These are phyloP conservation scores for Crucibulum parvulum DNA, from an alignment of 1,284 basidiomycete species.

Conservation along the genomic window DNA sequence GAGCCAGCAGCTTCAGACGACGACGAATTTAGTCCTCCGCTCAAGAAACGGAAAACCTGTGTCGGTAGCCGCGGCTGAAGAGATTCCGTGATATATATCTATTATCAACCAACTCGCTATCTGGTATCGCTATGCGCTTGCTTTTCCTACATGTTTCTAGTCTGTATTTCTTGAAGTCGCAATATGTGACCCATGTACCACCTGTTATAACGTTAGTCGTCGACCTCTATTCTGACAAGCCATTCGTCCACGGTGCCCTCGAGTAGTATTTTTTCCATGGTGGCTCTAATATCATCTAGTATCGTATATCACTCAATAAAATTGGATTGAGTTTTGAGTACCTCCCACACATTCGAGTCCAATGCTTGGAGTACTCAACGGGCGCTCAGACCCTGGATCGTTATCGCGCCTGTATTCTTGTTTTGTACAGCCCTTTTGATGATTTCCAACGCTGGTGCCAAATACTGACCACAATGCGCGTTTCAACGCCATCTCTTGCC, in stretches of 20 bases:
- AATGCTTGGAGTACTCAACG: too few species aligned
- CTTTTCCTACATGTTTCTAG: background rate
- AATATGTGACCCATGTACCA: too few species aligned
- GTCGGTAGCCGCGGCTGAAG: slow-evolving; percentile 11
- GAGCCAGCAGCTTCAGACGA: slow-evolving; percentile 27
- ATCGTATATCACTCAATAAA: too few species aligned
- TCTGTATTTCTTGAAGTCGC: background rate
- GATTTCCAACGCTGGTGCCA: slow-evolving; percentile 25
- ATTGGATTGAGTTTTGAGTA: too few species aligned
- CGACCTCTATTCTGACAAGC: too few species aligned
- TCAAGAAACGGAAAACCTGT: slow-evolving; percentile 50
- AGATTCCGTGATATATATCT: slow-evolving; percentile 8
- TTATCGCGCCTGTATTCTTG: background rate
- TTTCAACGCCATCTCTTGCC: slow-evolving; percentile 27
- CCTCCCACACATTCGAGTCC: too few species aligned
- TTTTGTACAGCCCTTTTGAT: slow-evolving; percentile 14
- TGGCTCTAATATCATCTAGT: too few species aligned
- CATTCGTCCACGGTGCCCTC: too few species aligned
- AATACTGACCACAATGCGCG: slow-evolving; percentile 24
- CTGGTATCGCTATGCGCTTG: slow-evolving; percentile 7
- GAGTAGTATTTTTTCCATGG: too few species aligned
- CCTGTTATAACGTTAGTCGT: too few species aligned
- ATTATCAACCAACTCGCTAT: slow-evolving; percentile 30
- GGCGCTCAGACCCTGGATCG: background rate
- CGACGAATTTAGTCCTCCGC: slow-evolving; percentile 45